These are phyloP conservation scores for Epichloe elymi DNA, from an alignment of 2,329 filamentous ascomycete genomes.

Conservation along the genomic window DNA sequence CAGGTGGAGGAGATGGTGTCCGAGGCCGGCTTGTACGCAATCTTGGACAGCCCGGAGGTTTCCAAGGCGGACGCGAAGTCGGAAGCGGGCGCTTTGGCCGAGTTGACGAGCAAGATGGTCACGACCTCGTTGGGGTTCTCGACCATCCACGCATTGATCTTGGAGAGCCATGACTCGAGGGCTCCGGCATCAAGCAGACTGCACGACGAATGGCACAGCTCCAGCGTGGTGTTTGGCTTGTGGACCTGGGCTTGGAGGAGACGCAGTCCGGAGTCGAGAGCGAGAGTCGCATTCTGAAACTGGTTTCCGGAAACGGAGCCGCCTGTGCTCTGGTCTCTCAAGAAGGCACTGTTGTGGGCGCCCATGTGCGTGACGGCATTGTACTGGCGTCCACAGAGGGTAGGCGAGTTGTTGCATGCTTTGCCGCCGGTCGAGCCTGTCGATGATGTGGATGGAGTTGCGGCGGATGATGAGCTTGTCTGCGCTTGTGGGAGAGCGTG, in stretches of 20 bases:
- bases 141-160: constrained; percentile 57
- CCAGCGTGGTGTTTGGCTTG: constrained; percentile 41
- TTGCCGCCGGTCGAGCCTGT: constrained; percentile 10
- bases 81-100: constrained; percentile 41
- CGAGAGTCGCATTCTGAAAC: constrained; percentile 57
- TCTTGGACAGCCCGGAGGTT: constrained; percentile 43
- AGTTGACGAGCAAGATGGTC: constrained; percentile 61
- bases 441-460: constrained; percentile 7
- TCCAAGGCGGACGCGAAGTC: constrained; percentile 43
- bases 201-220: constrained; percentile 60
- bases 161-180: constrained; percentile 47
- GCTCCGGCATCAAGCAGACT: constrained; percentile 54
- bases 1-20: constrained; percentile 35
- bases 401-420: constrained; percentile 71
- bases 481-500: constrained; percentile 13
- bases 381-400: constrained; percentile 58
- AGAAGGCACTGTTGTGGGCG: constrained; percentile 61
- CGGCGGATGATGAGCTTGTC: constrained; percentile 4
- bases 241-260: constrained; percentile 63
- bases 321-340: constrained; percentile 48
- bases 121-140: constrained; percentile 60
- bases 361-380: constrained; percentile 67
- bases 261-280: constrained; percentile 58
- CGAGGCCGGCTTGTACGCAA: constrained; percentile 44
- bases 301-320: constrained; percentile 59